Percentiles rank a stretch among this genome's conserved stretches.
Evolutionary conservation across 1,139 yeast genomes (phyloP).

Genomic region (Kodamaea alishanica): DNA sequence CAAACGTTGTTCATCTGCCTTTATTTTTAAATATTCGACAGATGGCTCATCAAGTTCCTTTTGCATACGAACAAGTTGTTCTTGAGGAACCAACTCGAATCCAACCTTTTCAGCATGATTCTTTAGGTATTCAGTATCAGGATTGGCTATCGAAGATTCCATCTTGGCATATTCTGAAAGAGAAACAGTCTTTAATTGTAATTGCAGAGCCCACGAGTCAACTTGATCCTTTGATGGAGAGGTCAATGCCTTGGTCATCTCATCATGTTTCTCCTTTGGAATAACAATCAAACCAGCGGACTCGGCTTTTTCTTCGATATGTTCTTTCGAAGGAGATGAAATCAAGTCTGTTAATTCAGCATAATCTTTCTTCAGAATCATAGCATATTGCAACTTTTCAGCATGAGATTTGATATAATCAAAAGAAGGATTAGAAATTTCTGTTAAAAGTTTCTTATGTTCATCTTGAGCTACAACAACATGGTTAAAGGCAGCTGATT

Average conservation of each 20-base stretch:
- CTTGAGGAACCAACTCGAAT: conserved; percentile 4
- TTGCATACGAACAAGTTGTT: conserved; percentile 4
- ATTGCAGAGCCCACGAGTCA: conserved; percentile 5
- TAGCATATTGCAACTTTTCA: conserved; percentile 6
- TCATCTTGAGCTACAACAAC: conserved; percentile 6
- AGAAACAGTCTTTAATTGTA: conserved; percentile 6
- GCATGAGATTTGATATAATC: conserved; percentile 11
- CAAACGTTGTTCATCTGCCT: conserved; percentile 12
- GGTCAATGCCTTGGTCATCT: conserved; percentile 8
- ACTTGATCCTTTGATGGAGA: conserved; percentile 12
- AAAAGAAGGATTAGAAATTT: conserved; percentile 10
- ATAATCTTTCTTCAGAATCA: conserved; percentile 14
- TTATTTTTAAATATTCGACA: conserved; percentile 18
- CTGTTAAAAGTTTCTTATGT: conserved; percentile 8
- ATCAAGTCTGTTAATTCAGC: conserved; percentile 25
- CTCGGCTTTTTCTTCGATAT: conserved; percentile 32
- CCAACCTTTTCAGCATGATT: conserved; percentile 8
- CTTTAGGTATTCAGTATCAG: conserved; percentile 10
- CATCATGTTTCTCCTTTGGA: conserved; percentile 14
- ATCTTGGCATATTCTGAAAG: conserved; percentile 4
- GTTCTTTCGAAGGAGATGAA: conserved; percentile 33
- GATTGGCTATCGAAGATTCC: conserved; percentile 4
- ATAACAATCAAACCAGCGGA: conserved; percentile 20
- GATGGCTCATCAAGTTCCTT: conserved; percentile 20
- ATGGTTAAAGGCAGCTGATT: conserved; percentile 5